These are phyloP conservation scores for Ocimum tenuiflorum DNA, from an alignment of 257 asterid species.

Conservation along the genomic window DNA sequence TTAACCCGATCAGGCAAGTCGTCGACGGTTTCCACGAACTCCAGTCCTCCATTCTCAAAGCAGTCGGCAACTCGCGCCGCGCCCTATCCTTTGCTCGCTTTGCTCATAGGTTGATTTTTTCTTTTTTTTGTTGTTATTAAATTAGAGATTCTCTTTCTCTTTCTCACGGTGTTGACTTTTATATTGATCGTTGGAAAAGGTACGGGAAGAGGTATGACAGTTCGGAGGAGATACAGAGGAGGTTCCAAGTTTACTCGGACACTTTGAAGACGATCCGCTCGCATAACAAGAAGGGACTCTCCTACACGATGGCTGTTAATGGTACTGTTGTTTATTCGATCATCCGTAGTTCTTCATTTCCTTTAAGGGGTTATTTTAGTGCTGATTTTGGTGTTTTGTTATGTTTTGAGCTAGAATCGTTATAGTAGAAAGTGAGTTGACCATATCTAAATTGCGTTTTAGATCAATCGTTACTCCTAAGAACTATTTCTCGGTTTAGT, in stretches of 20 bases:
- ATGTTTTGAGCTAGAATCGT: neutral
- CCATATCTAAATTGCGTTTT: neutral
- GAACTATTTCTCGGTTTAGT: neutral
- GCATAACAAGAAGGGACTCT: constrained; percentile 74
- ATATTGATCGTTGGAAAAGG: constrained; percentile 33
- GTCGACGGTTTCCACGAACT: constrained; percentile 63
- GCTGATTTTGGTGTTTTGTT: neutral
- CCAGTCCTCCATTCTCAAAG: constrained; percentile 43
- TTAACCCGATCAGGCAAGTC: constrained; percentile 84
- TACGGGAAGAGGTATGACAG: constrained; percentile 59
- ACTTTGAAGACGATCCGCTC: constrained; percentile 65
- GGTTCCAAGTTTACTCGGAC: constrained; percentile 60
- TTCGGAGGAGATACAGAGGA: constrained; percentile 61
- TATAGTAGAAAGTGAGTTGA: constrained; percentile 3
- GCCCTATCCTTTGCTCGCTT: constrained; percentile 81
- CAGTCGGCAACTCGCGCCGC: constrained; percentile 58
- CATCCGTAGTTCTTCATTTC: neutral
- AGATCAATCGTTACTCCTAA: neutral
- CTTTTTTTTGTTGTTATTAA: neutral
- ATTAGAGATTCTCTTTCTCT: neutral
- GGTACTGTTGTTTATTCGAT: constrained; percentile 27
- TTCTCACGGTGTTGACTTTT: neutral
- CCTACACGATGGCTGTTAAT: constrained; percentile 71
- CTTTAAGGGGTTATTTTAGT: neutral
- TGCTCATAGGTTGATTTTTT: constrained; percentile 51